A percentile compares a stretch with the other conserved stretches of the same genome.
phyloP scores from a whole-genome alignment of 495 filamentous ascomycete genomes.

The Cryomyces antarcticus region DNA sequence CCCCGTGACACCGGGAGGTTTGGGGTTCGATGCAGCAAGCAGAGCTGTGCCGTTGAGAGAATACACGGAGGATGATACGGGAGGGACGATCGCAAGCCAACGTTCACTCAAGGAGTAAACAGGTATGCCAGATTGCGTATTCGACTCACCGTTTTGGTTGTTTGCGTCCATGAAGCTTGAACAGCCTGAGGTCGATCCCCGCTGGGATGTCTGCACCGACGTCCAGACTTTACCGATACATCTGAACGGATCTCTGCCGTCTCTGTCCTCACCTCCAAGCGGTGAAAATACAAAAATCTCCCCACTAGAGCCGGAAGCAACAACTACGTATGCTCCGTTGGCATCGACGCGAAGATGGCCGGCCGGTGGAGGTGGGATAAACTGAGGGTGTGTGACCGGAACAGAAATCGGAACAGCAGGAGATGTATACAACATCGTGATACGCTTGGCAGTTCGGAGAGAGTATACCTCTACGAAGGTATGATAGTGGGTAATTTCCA shows the following conservation, averaged over 20 bases:
- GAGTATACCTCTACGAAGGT: constrained; percentile 77
- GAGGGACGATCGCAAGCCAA: constrained; percentile 74
- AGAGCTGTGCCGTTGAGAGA: constrained; percentile 39
- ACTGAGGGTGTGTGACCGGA: constrained; percentile 30
- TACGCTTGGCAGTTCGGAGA: constrained; percentile 40
- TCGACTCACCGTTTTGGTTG: constrained; percentile 24
- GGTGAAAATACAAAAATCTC: constrained; percentile 58
- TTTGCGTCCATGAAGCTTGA: constrained; percentile 26
- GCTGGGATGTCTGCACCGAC: constrained; percentile 38
- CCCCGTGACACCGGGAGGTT: constrained; percentile 43
- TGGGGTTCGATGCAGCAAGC: constrained; percentile 23
- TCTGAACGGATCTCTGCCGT: constrained; percentile 26
- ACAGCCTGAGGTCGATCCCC: constrained; percentile 28
- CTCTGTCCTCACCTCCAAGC: constrained; percentile 11
- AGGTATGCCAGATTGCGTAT: constrained; percentile 27
- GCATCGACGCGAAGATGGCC: constrained; percentile 53
- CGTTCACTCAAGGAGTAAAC: constrained; percentile 57
- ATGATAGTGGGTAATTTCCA: constrained; percentile 38
- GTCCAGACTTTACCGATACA: constrained; percentile 78
- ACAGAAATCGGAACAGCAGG: constrained; percentile 25
- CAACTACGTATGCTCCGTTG: constrained; percentile 41
- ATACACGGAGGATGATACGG: constrained; percentile 43
- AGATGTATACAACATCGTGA: constrained; percentile 47
- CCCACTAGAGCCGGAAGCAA: constrained; percentile 64
- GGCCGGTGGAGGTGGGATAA: constrained; percentile 38